Evolutionary conservation across 2,329 filamentous ascomycete species (phyloP), one percentile per base, ranked within the genome.

Genomic region (Xylariales sp.): DNA sequence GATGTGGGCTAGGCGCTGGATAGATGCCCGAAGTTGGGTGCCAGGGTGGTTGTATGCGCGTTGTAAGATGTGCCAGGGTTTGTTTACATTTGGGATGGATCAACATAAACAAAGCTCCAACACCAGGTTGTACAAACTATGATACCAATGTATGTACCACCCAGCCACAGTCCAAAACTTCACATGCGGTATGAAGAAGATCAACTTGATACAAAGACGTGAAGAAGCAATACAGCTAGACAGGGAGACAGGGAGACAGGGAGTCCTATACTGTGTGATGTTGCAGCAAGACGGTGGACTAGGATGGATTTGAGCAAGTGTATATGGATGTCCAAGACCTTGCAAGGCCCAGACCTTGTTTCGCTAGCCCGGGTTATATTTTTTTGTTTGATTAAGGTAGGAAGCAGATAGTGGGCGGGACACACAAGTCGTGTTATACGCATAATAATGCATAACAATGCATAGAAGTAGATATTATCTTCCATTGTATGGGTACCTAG

Each of bases 31-130:
- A 56, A 30, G 39, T 14, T 55, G n/a, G 36, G 16, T 55, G 23
- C 39, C 34, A 14, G 53, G 34, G n/a, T 43, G 16, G 56, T 30
- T 54, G 52, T 43, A 34, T 12, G 64, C 55, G 46, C 14, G 55
- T 49, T 49, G 52, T 32, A 45, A 62, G 62, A 45, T 62, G 64
- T 48, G 66, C 57, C 28, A 23, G 57, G 62, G 55, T 67, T 71
- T 71, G 69, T 71, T 71, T 71, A 71, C 69, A 69, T 69, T 60
- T 10, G 64, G 48, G 57, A 41, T 28, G 23, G 60, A 67, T 55
- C 46, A 61, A 50, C 39, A 69, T 67, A 62, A 66, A 71, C 63
- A 69, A 57, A 66, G 58, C 53, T 39, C 36, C 58, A 53, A 28
- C 39, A 54, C 54, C 23, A 23, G 28, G 23, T 18, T 39, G n/a